These are phyloP conservation scores for Talaromyces sp. DNA, from an alignment of 2,329 filamentous ascomycete genomes.

Conservation along the genomic window DNA sequence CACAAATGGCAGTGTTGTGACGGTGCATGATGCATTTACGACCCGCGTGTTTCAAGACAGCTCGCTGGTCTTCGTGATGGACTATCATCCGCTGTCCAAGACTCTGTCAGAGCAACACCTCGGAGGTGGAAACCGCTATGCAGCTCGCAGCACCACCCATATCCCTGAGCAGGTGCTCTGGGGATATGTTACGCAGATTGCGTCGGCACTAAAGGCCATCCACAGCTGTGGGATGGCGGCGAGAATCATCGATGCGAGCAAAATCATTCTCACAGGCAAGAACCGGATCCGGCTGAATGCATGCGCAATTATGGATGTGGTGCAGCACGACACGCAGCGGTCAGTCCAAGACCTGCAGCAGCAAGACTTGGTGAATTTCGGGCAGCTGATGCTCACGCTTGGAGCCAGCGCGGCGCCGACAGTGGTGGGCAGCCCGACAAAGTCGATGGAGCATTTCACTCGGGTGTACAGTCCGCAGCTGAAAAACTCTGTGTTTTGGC, in stretches of 20 bases:
- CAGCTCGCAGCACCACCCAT: constrained; percentile 38
- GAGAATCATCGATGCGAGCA: constrained; percentile 77
- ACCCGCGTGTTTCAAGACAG: constrained; percentile 89
- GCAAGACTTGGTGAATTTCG: constrained; percentile 81
- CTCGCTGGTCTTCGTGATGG: constrained; percentile 87
- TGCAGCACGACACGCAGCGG: constrained; percentile 69
- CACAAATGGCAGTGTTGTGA: constrained; percentile 74
- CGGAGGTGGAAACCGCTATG: constrained; percentile 33
- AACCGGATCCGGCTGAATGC: constrained; percentile 83
- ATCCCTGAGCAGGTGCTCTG: constrained; percentile 73
- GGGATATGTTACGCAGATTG: constrained; percentile 88
- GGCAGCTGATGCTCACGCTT: constrained; percentile 75
- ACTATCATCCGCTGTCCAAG: constrained; percentile 87
- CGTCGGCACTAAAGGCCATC: constrained; percentile 80
- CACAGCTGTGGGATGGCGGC: constrained; percentile 78
- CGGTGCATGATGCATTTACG: constrained; percentile 87
- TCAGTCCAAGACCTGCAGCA: constrained; percentile 73
- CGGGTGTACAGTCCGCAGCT: constrained; percentile 73
- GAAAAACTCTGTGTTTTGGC: constrained; percentile 74
- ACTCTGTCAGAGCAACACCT: constrained; percentile 77
- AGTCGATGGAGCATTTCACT: constrained; percentile 69
- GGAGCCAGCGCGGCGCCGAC: constrained; percentile 65
- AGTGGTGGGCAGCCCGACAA: constrained; percentile 58
- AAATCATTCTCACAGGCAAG: constrained; percentile 85
- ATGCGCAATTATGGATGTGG: constrained; percentile 83